A percentile compares a stretch with the other conserved stretches of the same genome.
These are phyloP conservation scores for Pseudogymnoascus sp. DNA, from an alignment of 2,329 filamentous ascomycete species.

Conservation along the genomic window DNA sequence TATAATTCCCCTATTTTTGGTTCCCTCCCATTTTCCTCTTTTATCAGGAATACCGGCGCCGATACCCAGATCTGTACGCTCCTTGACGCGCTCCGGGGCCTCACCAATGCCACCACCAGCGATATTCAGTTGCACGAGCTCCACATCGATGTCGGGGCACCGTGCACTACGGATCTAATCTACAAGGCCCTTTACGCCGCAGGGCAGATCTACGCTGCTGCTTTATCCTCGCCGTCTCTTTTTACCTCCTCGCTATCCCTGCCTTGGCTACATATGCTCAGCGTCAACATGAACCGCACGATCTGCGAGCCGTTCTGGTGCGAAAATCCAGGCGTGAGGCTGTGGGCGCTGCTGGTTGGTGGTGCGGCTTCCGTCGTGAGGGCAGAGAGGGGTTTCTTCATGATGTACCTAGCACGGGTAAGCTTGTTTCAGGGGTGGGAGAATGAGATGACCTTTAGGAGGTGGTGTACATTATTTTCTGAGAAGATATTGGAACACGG, in stretches of 20 bases:
- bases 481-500: background rate
- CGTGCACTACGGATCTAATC: slow-evolving; percentile 11
- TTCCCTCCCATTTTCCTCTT: slow-evolving; percentile 7
- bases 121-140: slow-evolving; percentile 1
- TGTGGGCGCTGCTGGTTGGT: slow-evolving; percentile 14
- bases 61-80: background rate
- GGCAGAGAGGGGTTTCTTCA: slow-evolving; percentile 15
- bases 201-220: slow-evolving; percentile 8
- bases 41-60: slow-evolving; percentile 3
- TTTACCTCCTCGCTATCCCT: slow-evolving; percentile 10
- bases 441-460: background rate
- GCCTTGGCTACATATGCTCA: slow-evolving; percentile 1
- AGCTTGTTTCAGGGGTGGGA: background rate
- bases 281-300: slow-evolving; percentile 9
- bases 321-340: slow-evolving; percentile 12
- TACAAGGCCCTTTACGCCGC: slow-evolving; percentile 11
- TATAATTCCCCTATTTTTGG: slow-evolving; percentile 9
- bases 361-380: slow-evolving; percentile 11
- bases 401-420: slow-evolving; percentile 13
- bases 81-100: background rate
- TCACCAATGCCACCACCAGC: slow-evolving; percentile 5
- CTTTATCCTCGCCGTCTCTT: background rate
- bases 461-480: background rate
- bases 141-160: slow-evolving; percentile 10
- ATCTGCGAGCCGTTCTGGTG: slow-evolving; percentile 14